Conservation (phyloP, 768 basidiomycete species). For the Rhodosporidiobolus sp. region DNA sequence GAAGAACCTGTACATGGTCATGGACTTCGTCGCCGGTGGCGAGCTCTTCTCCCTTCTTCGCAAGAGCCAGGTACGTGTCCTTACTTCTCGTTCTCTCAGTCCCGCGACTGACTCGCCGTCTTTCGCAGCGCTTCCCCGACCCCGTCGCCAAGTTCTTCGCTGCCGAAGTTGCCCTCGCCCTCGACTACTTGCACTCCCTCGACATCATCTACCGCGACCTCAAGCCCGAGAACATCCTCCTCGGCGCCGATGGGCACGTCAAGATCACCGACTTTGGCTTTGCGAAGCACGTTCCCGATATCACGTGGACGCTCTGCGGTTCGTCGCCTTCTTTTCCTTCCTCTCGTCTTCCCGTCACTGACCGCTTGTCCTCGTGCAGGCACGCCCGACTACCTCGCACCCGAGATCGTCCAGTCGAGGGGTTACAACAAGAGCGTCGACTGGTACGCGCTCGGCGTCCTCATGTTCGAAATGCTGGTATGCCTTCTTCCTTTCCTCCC, state of each 20-base stretch:
- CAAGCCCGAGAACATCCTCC: slow-evolving; percentile 61
- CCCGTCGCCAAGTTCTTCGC: slow-evolving; percentile 98
- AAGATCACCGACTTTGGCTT: slow-evolving; percentile 98
- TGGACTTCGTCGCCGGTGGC: slow-evolving; percentile 67
- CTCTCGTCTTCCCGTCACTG: neutral
- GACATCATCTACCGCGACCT: slow-evolving; percentile 99
- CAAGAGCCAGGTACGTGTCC: slow-evolving; percentile 41
- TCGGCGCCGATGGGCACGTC: slow-evolving; percentile 65
- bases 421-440: slow-evolving; percentile 98
- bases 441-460: slow-evolving; percentile 98
- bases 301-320: slow-evolving; percentile 86
- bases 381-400: slow-evolving; percentile 93
- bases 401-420: slow-evolving; percentile 95
- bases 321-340: slow-evolving; percentile 46
- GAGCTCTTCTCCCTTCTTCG: slow-evolving; percentile 96
- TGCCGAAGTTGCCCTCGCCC: slow-evolving; percentile 89
- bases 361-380: slow-evolving; percentile 50
- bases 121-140: slow-evolving; percentile 78
- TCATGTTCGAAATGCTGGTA: slow-evolving; percentile 96
- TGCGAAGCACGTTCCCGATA: slow-evolving; percentile 87
- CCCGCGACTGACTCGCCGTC: neutral
- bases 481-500: neutral
- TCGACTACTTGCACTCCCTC: slow-evolving; percentile 91
- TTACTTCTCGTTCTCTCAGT: neutral
- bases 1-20: slow-evolving; percentile 95